phyloP scores from a whole-genome alignment of 2,329 filamentous ascomycete genomes.

The Furcasterigmium furcatum region DNA sequence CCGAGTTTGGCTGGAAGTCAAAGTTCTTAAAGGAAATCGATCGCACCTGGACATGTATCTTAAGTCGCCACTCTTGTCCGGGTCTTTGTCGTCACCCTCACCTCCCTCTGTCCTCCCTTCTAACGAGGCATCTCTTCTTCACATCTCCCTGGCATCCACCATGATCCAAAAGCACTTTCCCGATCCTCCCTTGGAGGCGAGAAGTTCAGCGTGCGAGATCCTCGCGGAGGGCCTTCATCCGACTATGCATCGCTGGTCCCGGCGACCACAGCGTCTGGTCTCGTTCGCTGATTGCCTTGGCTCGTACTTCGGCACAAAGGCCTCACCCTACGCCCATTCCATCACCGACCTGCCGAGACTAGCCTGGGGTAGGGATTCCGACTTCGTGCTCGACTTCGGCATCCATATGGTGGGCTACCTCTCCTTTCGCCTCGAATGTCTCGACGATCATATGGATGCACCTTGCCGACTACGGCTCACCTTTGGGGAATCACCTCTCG shows the following conservation, averaged over 20 bases:
- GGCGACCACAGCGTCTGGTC: conserved; percentile 13
- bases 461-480: conserved; percentile 28
- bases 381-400: conserved; percentile 28
- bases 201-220: not conserved
- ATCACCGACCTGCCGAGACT: conserved; percentile 11
- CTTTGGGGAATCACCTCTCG: conserved; percentile 30
- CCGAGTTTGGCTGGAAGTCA: no score
- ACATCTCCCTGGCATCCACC: no score
- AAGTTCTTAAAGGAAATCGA: no score
- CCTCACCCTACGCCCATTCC: conserved; percentile 7
- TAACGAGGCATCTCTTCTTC: no score
- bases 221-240: conserved; percentile 3
- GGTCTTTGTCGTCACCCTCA: no score
- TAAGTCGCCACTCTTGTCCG: no score
- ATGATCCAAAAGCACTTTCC: no score
- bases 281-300: conserved; percentile 14
- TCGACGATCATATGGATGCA: conserved; percentile 27
- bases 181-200: no score
- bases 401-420: conserved; percentile 26
- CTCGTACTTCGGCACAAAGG: conserved; percentile 16
- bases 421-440: conserved; percentile 22
- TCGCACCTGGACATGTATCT: no score
- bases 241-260: conserved; percentile 10
- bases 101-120: no score
- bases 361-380: conserved; percentile 20